These are phyloP conservation scores for Eucalyptus melliodora DNA, from an alignment of 345 rosid species.

Conservation along the genomic window DNA sequence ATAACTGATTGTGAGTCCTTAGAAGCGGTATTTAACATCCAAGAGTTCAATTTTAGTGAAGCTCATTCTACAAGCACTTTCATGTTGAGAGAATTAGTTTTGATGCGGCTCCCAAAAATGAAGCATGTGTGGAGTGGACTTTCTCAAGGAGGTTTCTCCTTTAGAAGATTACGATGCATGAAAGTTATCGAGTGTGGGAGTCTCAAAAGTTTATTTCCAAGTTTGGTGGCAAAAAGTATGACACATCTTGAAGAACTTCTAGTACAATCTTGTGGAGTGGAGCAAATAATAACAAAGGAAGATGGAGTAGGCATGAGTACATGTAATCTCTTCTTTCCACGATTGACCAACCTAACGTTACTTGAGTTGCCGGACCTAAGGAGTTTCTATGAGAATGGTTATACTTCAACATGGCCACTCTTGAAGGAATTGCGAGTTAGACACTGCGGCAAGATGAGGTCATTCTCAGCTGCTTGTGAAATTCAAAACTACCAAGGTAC, in stretches of 20 bases:
- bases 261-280: background rate
- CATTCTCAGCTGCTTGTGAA: background rate
- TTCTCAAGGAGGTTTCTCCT: background rate
- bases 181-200: background rate
- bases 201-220: background rate
- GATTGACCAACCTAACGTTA: fast-evolving
- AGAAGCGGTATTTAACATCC: background rate
- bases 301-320: background rate
- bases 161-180: no score
- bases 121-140: background rate
- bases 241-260: background rate
- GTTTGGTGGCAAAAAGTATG: background rate
- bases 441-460: background rate
- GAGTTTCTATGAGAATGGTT: background rate
- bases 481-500: background rate
- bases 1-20: background rate
- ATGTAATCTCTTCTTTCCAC: background rate
- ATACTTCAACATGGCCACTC: background rate
- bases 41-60: background rate
- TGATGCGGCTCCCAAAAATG: background rate
- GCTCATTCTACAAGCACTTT: background rate
- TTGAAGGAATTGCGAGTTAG: background rate
- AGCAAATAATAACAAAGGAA: background rate
- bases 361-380: fast-evolving
- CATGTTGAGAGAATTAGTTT: no score